Conservation (phyloP, 148 eudicot genomes). For the Simmondsia chinensis region DNA sequence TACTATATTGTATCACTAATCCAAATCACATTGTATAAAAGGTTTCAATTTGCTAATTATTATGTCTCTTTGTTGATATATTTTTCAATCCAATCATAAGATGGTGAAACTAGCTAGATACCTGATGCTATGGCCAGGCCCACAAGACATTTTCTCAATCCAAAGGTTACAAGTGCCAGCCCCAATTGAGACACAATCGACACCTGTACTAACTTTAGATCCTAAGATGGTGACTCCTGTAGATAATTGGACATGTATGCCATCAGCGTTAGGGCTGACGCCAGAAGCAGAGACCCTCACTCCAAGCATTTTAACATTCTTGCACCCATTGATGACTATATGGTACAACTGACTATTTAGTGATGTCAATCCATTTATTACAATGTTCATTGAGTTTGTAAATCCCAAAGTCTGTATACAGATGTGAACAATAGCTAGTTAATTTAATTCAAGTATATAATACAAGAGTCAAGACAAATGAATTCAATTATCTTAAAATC, state of each 20-base stretch:
- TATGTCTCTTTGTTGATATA: too few relatives aligned
- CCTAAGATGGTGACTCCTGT: neutral
- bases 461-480: neutral
- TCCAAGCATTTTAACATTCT: constrained; percentile 18
- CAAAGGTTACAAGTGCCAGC: neutral
- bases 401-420: constrained; percentile 23
- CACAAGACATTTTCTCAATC: neutral
- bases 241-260: constrained; percentile 1
- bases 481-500: neutral
- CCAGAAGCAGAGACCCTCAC: constrained; percentile 31
- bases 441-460: neutral
- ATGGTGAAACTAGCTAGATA: neutral
- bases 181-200: constrained; percentile 2
- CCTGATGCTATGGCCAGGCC: constrained; percentile 2
- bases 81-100: too few relatives aligned
- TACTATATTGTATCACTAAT: too few relatives aligned
- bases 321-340: constrained; percentile 30
- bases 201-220: neutral
- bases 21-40: too few relatives aligned
- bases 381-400: constrained; percentile 21
- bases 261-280: constrained; percentile 18
- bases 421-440: neutral
- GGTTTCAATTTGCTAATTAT: too few relatives aligned
- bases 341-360: constrained; percentile 47
- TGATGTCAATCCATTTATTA: constrained; percentile 22